Percentiles rank a stretch among this genome's conserved stretches.
phyloP scores from a whole-genome alignment of 345 rosid species.

The Eucalyptus sp. region DNA sequence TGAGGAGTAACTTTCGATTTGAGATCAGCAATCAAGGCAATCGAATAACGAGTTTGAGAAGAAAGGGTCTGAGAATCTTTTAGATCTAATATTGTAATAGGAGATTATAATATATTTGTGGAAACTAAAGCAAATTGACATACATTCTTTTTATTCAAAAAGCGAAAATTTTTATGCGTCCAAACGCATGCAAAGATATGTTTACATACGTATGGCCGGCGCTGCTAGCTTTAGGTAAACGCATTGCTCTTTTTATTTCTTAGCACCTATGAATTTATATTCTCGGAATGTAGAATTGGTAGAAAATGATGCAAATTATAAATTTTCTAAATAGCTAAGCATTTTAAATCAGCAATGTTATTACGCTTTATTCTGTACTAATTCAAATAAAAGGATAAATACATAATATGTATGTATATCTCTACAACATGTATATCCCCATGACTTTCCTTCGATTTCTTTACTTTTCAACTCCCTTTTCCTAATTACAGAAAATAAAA shows the following conservation, averaged over 20 bases:
- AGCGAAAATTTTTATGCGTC: no score
- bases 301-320: background rate
- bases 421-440: background rate
- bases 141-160: background rate
- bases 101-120: no score
- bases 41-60: background rate
- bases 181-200: background rate
- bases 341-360: background rate
- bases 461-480: background rate
- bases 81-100: no score
- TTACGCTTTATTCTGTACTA: background rate
- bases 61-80: background rate
- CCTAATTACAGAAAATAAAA: background rate
- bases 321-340: background rate
- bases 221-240: background rate
- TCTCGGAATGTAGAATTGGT: background rate
- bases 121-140: background rate
- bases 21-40: background rate
- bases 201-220: background rate
- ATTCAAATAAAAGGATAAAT: background rate
- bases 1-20: background rate
- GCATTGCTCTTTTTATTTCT: background rate
- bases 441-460: background rate
- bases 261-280: background rate
- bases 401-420: background rate